phyloP scores from a whole-genome alignment of 176 grass and related monocot genomes.

The Eragrostis curvula region DNA sequence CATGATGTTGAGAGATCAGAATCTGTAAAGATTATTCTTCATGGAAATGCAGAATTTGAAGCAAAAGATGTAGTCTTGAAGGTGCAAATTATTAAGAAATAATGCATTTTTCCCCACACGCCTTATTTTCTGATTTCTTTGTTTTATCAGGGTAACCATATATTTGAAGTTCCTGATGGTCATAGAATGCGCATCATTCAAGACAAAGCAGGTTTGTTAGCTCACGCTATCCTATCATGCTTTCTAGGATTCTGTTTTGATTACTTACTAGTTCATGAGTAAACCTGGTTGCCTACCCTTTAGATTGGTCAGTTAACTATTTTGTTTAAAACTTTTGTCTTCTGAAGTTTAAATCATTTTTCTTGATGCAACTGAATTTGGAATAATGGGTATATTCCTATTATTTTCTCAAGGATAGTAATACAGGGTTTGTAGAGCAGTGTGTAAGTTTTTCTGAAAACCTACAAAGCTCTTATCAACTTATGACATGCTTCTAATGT shows the following conservation, averaged over 20 bases:
- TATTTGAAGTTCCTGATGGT: slow-evolving; percentile 86
- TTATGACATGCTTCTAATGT: not conserved
- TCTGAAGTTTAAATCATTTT: slow-evolving; percentile 17
- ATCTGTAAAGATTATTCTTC: slow-evolving; percentile 82
- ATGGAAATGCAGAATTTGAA: slow-evolving; percentile 98
- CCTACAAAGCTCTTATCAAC: not conserved
- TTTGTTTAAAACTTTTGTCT: not conserved
- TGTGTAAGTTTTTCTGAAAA: not conserved
- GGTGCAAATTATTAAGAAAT: slow-evolving; percentile 46
- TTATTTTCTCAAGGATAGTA: too few relatives aligned
- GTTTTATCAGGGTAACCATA: slow-evolving; percentile 76
- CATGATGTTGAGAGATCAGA: slow-evolving; percentile 91
- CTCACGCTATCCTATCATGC: not conserved
- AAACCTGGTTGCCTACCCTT: not conserved
- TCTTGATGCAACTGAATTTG: not conserved
- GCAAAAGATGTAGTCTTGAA: slow-evolving; percentile 73
- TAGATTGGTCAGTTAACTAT: not conserved
- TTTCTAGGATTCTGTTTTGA: not conserved
- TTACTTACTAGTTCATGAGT: slow-evolving; percentile 6
- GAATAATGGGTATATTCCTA: not conserved
- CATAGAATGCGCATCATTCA: slow-evolving; percentile 70
- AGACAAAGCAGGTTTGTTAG: slow-evolving; percentile 57
- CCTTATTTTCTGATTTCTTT: slow-evolving; percentile 33
- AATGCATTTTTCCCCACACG: not conserved
- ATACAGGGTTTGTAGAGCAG: too few relatives aligned